Evolutionary conservation across 306 rosid genomes (phyloP), one percentile per base, ranked within the genome.

Genomic region (Bauhinia variegata): DNA sequence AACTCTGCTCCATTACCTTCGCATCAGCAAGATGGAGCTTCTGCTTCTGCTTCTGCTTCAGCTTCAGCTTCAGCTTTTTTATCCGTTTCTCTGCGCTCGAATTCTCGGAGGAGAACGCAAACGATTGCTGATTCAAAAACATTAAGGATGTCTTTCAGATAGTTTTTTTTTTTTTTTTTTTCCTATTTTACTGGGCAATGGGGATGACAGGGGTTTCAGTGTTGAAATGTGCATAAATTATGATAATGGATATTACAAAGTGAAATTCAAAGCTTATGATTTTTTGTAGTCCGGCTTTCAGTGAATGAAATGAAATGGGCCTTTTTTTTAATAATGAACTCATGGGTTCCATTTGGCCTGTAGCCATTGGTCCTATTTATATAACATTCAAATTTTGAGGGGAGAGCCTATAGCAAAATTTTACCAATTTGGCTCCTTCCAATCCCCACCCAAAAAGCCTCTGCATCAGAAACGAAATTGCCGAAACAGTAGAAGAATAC

Each of bases 61-160:
- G 47, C 30, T 55, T 31, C 64, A 32, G 30, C 44, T 23, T 14
- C 16, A 12, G 32, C 65, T 48, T 39, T 59, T 63, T 50, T 19
- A 11, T 66, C 79, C 0, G 39, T 56, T 73, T 4, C 34, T 19
- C 43, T 30, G 4, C 42, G 1, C 4, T 31, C 28, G 4, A 13
- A 11, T 58, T 32, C 60, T 9, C 64, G 75, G 37, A 70, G 60
- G 71, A 72, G 49, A 23, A 59, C 28, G 28, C 28, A 23, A 23
- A 2, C 55, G 7, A 4, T 11, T 6, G 43, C 62, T 51, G 31
- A 33, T 13, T 68, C 77, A 4, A 58, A 37, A 44, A 4, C 73
- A 0, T 56, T 79, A 57, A 79, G 77, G 47, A 49, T 73, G 60
- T 83, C 83, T 48, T 85, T 82, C 69, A 79, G 81, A 85, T 85